Percentiles rank a stretch among this genome's conserved stretches.
These are phyloP conservation scores for Phlegmacium glaucopus DNA, from an alignment of 768 basidiomycete species.

Conservation along the genomic window DNA sequence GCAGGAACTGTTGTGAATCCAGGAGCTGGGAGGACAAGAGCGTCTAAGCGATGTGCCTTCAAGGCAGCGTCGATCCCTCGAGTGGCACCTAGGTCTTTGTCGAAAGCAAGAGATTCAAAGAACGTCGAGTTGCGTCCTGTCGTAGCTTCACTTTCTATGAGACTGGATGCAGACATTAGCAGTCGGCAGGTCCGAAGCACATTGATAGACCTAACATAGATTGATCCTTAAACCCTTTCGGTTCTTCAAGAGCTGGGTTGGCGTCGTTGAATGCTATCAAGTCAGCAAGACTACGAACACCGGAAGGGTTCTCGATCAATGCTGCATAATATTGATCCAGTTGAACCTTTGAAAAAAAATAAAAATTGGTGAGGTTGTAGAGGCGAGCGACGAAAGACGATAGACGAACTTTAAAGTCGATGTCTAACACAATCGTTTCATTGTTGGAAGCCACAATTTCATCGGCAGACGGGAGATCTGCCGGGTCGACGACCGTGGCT, in stretches of 20 bases:
- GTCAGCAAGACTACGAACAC: conserved; percentile 52
- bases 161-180: conserved; percentile 18
- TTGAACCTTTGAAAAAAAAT: conserved; percentile 38
- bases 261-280: conserved; percentile 55
- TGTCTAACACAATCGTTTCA: conserved; percentile 50
- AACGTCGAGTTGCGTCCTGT: conserved; percentile 40
- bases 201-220: conserved; percentile 25
- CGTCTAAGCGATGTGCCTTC: conserved; percentile 44
- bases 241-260: conserved; percentile 48
- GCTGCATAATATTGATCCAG: conserved; percentile 45
- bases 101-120: conserved; percentile 39
- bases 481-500: conserved; percentile 57
- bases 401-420: conserved; percentile 53
- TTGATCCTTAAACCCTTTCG: conserved; percentile 35
- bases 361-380: background rate
- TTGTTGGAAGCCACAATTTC: conserved; percentile 47
- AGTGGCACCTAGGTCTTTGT: conserved; percentile 45
- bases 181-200: background rate
- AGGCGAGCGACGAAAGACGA: background rate
- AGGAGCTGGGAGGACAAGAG: conserved; percentile 45
- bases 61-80: conserved; percentile 54
- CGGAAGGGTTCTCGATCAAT: conserved; percentile 51
- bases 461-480: conserved; percentile 53
- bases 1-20: conserved; percentile 37
- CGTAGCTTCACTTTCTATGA: conserved; percentile 37